Base-by-base conservation (phyloP, 805 yeast genomes). In the Yamadazyma takamatsuzukensis region DNA sequence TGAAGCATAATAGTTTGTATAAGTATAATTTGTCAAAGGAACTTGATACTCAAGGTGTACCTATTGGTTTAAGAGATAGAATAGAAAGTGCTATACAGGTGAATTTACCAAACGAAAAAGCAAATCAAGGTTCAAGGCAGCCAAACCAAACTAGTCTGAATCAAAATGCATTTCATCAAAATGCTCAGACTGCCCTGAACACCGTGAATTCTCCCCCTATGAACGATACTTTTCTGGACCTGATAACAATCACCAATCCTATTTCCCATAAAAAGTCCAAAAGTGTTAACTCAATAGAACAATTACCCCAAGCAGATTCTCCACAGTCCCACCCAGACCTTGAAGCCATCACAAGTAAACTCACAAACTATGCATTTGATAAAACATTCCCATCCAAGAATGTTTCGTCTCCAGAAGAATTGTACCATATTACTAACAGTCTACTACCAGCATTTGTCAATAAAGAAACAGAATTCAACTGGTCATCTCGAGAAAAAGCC, bases 391-490 rank as follows among this genome's bases (percentile, higher is more conserved):
- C 44, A 16, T 50, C 73, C 0, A 39, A 57, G 5, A 43, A 61
- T 29, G 44, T 66, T 24, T 52, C 51, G 9, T 49, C 22, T 45
- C 29, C 41, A 4, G 50, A 52, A 14, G 39, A 41, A 3, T 32
- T 66, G 11, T 29, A 41, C 21, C 38, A 34, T 11, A 32, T 41
- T 4, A 18, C 55, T 4, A 34, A 45, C 15, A 15, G 25, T 15
- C 17, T 37, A 9, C 17, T 29, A 6, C 56, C 61, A 1, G 43
- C 46, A 10, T 88, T 90, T 47, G 72, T 68, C 6, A 83, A 81
- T 4, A 68, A 81, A 48, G 98, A 93, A 54, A 83, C 95, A 0
- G 98, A 93, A 50, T 70, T 71, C 37, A 93, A 93, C 52, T 93
- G 98, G 98, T 58, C 65, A 15, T 45, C 48, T 0, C 70, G 98